A percentile compares a stretch with the other conserved stretches of the same genome.
These are phyloP conservation scores for Colletotrichum sp. DNA, from an alignment of 2,329 filamentous ascomycete genomes.

Conservation along the genomic window DNA sequence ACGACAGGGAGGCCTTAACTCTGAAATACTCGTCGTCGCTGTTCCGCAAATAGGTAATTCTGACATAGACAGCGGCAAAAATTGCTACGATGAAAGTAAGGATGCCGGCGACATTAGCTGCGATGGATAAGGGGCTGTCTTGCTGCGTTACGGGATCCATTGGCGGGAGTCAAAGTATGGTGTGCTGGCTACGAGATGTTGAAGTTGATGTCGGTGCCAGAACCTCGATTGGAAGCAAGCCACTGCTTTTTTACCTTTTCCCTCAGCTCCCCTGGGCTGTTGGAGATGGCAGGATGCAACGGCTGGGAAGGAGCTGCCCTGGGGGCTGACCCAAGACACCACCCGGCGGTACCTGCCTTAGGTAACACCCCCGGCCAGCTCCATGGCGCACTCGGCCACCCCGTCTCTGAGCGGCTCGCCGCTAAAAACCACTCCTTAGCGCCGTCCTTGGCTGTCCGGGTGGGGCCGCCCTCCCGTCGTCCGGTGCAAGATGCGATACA, in stretches of 20 bases:
- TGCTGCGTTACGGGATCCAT: constrained; percentile 21
- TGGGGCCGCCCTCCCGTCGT: neutral
- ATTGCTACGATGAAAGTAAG: constrained; percentile 54
- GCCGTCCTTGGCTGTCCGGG: neutral
- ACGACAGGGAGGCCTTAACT: constrained; percentile 50
- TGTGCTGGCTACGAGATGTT: neutral
- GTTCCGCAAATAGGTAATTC: constrained; percentile 49
- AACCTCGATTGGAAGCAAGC: neutral
- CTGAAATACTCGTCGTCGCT: constrained; percentile 52
- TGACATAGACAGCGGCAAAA: constrained; percentile 45
- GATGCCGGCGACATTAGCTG: constrained; percentile 48
- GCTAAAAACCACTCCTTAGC: neutral
- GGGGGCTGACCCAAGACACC: neutral
- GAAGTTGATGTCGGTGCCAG: neutral
- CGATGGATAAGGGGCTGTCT: constrained; percentile 51
- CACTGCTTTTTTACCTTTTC: neutral
- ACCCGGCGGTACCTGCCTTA: neutral
- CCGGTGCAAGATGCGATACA: neutral
- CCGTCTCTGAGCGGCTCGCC: neutral
- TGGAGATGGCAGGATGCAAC: neutral
- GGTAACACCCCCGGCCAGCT: neutral
- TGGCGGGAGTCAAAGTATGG: neutral
- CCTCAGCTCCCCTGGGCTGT: neutral
- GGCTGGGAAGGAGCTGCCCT: neutral
- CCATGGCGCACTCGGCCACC: neutral